Percentiles rank a stretch among this genome's conserved stretches.
phyloP scores from a whole-genome alignment of 2,329 filamentous ascomycete species.

The Parastagonospora avenae region DNA sequence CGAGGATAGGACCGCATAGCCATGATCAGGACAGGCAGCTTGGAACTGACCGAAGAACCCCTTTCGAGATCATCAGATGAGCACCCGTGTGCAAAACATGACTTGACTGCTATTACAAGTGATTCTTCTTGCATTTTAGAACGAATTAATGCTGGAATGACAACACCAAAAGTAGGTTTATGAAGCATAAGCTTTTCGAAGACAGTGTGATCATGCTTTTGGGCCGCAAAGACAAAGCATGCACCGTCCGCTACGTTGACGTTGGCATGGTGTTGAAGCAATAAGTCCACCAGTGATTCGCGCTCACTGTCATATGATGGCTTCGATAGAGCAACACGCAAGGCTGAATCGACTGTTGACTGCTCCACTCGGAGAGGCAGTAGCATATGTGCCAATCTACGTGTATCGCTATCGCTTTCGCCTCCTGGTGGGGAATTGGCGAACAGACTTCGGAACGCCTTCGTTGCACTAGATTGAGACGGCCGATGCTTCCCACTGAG shows the following conservation, averaged over 20 bases:
- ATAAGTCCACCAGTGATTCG: slow-evolving; percentile 23
- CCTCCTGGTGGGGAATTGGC: slow-evolving; percentile 5
- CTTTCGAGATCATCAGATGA: slow-evolving; percentile 26
- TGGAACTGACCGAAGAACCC: slow-evolving; percentile 8
- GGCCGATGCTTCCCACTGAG: slow-evolving; percentile 47
- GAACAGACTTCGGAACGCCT: slow-evolving; percentile 35
- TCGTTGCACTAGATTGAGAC: slow-evolving; percentile 31
- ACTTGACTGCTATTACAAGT: slow-evolving; percentile 50
- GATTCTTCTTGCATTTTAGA: slow-evolving; percentile 55
- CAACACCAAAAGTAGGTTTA: slow-evolving; percentile 56
- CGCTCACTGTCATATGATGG: slow-evolving; percentile 8
- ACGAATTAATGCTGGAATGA: slow-evolving; percentile 64
- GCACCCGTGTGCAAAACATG: slow-evolving; percentile 60
- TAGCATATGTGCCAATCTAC: slow-evolving; percentile 30
- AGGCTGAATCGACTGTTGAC: slow-evolving; percentile 31
- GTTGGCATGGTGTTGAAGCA: slow-evolving; percentile 35
- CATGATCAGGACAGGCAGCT: slow-evolving; percentile 27
- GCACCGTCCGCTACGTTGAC: slow-evolving; percentile 38
- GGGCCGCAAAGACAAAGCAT: slow-evolving; percentile 38
- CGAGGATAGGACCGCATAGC: slow-evolving; percentile 35
- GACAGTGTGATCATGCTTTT: slow-evolving; percentile 20
- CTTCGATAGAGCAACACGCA: slow-evolving; percentile 26
- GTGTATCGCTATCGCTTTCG: slow-evolving; percentile 1
- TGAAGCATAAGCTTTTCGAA: slow-evolving; percentile 42
- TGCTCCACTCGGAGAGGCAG: slow-evolving; percentile 35